Evolutionary conservation across 495 filamentous ascomycete genomes (phyloP).

Genomic region (Astrocystis sublimbata): DNA sequence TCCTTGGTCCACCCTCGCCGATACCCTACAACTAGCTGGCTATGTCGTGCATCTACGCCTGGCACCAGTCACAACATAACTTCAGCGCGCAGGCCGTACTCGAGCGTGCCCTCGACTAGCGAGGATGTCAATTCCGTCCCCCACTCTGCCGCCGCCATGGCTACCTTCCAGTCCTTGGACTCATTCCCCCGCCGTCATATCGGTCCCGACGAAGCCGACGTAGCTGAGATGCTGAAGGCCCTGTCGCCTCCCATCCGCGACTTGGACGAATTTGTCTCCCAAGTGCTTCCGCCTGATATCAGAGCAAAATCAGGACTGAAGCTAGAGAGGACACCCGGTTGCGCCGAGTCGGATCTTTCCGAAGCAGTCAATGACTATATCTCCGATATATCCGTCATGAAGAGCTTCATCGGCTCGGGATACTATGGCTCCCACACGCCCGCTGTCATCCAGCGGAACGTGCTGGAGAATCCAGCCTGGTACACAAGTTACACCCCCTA

Average conservation of each 20-base stretch:
- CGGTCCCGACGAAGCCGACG: slow-evolving; percentile 75
- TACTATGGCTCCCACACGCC: slow-evolving; percentile 87
- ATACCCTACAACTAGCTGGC: slow-evolving; percentile 18
- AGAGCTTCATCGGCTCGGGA: slow-evolving; percentile 80
- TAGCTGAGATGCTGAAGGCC: slow-evolving; percentile 75
- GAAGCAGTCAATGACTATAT: slow-evolving; percentile 64
- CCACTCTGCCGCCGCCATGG: not conserved
- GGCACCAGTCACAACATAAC: slow-evolving; percentile 9
- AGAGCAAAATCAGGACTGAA: slow-evolving; percentile 65
- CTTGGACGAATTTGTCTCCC: slow-evolving; percentile 83
- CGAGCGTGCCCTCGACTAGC: slow-evolving; percentile 12
- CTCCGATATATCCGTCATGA: slow-evolving; percentile 59
- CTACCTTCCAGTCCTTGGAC: slow-evolving; percentile 26
- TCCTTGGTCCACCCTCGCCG: slow-evolving; percentile 21
- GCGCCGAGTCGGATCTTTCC: slow-evolving; percentile 69
- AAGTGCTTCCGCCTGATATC: slow-evolving; percentile 84
- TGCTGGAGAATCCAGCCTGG: slow-evolving; percentile 93
- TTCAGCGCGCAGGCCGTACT: slow-evolving; percentile 18
- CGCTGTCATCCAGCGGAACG: slow-evolving; percentile 90
- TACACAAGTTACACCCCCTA: slow-evolving; percentile 99
- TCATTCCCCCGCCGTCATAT: slow-evolving; percentile 86
- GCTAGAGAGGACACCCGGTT: slow-evolving; percentile 41
- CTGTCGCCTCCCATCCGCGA: slow-evolving; percentile 72
- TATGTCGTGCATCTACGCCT: slow-evolving; percentile 21
- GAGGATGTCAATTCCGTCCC: slow-evolving; percentile 12